Conservation (phyloP, 371 early-diverging fungal genomes). For the Quaeritorhiza haematococci region DNA sequence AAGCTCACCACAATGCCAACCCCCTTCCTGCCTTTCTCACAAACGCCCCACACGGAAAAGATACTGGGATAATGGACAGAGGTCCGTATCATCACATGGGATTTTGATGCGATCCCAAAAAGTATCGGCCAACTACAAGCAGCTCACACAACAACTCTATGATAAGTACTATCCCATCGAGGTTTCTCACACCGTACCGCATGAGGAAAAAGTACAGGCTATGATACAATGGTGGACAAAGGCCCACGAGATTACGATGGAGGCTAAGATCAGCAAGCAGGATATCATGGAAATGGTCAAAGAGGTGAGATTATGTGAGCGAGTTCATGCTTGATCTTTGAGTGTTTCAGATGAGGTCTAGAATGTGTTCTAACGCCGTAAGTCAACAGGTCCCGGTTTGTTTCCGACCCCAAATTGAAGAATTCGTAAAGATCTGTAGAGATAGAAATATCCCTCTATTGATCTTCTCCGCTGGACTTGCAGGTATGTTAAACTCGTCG, state of each 20-base stretch:
- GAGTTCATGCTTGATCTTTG: background rate
- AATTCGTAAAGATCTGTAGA: constrained; percentile 38
- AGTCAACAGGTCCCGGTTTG: too few relatives aligned
- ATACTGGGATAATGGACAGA: constrained; percentile 51
- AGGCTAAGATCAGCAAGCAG: constrained; percentile 41
- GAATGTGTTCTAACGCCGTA: too few relatives aligned
- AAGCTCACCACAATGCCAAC: too few relatives aligned
- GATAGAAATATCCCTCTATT: constrained; percentile 52
- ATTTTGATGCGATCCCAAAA: constrained; percentile 49
- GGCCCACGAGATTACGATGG: constrained; percentile 47
- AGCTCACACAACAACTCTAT: constrained; percentile 40
- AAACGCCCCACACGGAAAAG: too few relatives aligned
- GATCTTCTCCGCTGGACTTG: constrained; percentile 73
- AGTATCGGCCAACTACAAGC: too few relatives aligned
- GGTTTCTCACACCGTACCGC: constrained; percentile 43
- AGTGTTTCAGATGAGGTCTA: constrained; percentile 14
- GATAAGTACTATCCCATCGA: constrained; percentile 72
- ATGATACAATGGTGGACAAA: constrained; percentile 73
- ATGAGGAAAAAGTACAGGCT: constrained; percentile 55
- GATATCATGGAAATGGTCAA: constrained; percentile 53
- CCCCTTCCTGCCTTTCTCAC: too few relatives aligned
- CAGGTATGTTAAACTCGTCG: constrained; percentile 27
- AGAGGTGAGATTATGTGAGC: constrained; percentile 15
- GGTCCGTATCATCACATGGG: constrained; percentile 59
- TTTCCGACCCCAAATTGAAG: constrained; percentile 44